Percentiles rank a stretch among this genome's conserved stretches.
Evolutionary conservation across 352 stramenopile genomes (phyloP).

Genomic region (Pythium coloratum): DNA sequence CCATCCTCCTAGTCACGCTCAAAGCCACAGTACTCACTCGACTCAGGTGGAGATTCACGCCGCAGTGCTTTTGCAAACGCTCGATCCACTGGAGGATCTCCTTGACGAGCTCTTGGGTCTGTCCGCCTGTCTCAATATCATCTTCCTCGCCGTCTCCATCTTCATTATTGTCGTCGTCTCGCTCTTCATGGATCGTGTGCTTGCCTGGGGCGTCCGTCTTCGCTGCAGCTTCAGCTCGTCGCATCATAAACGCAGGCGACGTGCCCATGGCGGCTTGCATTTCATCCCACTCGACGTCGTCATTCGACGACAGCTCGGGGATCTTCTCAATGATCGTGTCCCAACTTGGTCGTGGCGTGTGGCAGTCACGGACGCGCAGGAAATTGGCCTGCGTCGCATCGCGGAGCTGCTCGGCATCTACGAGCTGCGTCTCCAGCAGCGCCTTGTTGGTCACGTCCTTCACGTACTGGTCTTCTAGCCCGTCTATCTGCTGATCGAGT

Average conservation of each 20-base stretch:
- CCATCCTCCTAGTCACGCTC: slow-evolving; percentile 28
- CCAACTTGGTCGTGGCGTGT: slow-evolving; percentile 71
- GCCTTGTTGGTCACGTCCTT: slow-evolving; percentile 34
- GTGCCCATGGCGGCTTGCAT: slow-evolving; percentile 12
- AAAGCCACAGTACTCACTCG: slow-evolving; percentile 34
- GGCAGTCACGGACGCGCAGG: slow-evolving; percentile 43
- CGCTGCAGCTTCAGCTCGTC: slow-evolving; percentile 6
- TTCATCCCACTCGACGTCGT: slow-evolving; percentile 58
- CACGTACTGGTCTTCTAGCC: slow-evolving; percentile 41
- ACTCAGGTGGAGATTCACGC: slow-evolving; percentile 72
- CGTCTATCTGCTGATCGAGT: slow-evolving; percentile 36
- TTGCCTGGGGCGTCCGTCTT: not conserved
- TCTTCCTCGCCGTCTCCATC: not conserved
- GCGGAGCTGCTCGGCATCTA: slow-evolving; percentile 27
- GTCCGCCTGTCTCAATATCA: slow-evolving; percentile 6
- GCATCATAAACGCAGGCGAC: slow-evolving; percentile 6
- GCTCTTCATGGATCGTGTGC: slow-evolving; percentile 11
- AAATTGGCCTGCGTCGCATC: slow-evolving; percentile 32
- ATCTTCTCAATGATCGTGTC: slow-evolving; percentile 56
- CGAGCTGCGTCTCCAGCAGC: slow-evolving; percentile 21
- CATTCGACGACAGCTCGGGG: slow-evolving; percentile 53
- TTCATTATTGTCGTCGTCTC: not conserved
- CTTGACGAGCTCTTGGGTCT: slow-evolving; percentile 56
- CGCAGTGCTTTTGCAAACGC: slow-evolving; percentile 75
- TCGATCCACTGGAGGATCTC: slow-evolving; percentile 83